Conservation (phyloP, 2,329 filamentous ascomycete genomes). For the Reticulascus tulasneorum region DNA sequence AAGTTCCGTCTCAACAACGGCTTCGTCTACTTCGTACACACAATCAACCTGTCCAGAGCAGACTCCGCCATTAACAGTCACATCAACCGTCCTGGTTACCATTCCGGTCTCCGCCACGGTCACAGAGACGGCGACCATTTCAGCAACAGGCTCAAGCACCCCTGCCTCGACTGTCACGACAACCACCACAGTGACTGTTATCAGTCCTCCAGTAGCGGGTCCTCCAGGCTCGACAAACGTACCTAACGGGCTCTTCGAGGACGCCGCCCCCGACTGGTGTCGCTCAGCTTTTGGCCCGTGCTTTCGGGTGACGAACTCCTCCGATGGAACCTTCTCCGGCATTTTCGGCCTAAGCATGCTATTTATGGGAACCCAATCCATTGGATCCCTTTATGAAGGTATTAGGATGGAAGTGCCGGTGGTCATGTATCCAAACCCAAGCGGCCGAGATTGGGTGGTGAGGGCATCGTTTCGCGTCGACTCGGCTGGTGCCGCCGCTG, state of each 20-base stretch:
- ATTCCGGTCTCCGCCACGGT: neutral
- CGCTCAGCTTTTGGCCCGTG: neutral
- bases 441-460: neutral
- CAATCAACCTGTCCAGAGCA: too few relatives aligned
- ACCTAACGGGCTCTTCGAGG: constrained; percentile 1
- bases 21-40: neutral
- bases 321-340: neutral
- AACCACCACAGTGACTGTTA: neutral
- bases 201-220: neutral
- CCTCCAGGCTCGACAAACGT: neutral
- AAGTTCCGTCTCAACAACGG: neutral
- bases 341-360: neutral
- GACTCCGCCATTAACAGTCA: too few relatives aligned
- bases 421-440: neutral
- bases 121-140: neutral
- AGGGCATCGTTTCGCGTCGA: neutral
- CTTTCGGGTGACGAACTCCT: neutral
- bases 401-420: neutral
- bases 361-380: too few relatives aligned
- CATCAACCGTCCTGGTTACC: neutral
- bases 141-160: too few relatives aligned
- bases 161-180: neutral
- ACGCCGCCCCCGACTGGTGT: neutral
- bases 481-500: too few relatives aligned
- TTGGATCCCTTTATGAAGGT: neutral